phyloP scores from a whole-genome alignment of 2,329 filamentous ascomycete genomes.

The Cercospora sp. region DNA sequence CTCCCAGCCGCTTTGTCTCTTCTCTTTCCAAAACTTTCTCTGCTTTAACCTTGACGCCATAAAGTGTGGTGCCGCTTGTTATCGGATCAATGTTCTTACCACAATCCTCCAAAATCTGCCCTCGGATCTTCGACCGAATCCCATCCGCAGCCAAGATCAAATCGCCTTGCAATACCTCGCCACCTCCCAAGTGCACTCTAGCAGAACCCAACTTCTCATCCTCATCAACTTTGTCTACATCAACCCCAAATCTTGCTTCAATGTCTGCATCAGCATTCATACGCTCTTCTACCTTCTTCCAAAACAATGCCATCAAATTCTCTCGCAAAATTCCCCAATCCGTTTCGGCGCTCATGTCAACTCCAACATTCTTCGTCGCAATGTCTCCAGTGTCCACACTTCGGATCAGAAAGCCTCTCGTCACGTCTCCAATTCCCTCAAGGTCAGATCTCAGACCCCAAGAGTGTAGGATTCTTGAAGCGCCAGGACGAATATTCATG shows the following conservation, averaged over 20 bases:
- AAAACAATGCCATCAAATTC: conserved; percentile 10
- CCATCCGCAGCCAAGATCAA: conserved; percentile 17
- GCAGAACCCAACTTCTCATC: neutral
- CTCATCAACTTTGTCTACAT: conserved; percentile 10
- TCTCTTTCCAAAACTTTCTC: neutral
- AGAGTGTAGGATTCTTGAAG: conserved; percentile 16
- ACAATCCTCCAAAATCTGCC: conserved; percentile 9
- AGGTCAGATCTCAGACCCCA: conserved; percentile 16
- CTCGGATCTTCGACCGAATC: conserved; percentile 11
- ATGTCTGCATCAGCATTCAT: neutral
- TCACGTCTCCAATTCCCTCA: conserved; percentile 12
- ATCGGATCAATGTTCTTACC: conserved; percentile 6
- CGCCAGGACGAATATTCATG: conserved; percentile 21
- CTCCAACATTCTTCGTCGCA: conserved; percentile 5
- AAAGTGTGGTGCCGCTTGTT: conserved; percentile 8
- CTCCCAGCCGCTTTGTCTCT: conserved; percentile 4
- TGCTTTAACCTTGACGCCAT: conserved; percentile 3
- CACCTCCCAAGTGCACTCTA: conserved; percentile 3
- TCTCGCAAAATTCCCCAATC: conserved; percentile 15
- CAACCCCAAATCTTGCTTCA: neutral
- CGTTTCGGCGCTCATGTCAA: conserved; percentile 1
- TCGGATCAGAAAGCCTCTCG: conserved; percentile 7
- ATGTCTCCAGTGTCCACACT: conserved; percentile 14
- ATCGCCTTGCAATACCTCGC: conserved; percentile 8
- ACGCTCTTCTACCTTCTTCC: neutral